Percentiles rank a stretch among this genome's conserved stretches.
Conservation (phyloP, 2,329 filamentous ascomycete genomes). For the Colletotrichum tanaceti region DNA sequence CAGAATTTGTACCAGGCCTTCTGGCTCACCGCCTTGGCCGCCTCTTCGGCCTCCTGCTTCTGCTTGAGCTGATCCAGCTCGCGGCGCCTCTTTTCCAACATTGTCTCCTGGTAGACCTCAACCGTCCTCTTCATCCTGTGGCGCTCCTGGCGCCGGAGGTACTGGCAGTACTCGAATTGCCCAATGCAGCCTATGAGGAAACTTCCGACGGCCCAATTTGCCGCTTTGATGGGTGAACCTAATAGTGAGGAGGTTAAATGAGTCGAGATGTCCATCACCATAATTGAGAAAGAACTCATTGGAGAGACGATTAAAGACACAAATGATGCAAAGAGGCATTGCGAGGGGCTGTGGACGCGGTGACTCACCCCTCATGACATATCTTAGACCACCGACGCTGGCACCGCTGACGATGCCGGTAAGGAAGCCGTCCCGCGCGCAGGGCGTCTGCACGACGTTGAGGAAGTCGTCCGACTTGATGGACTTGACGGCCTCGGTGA, state of each 20-base stretch:
- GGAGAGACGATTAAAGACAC: no score
- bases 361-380: conserved; percentile 77
- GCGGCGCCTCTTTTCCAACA: conserved; percentile 55
- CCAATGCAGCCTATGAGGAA: conserved; percentile 77
- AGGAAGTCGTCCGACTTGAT: conserved; percentile 77
- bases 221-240: conserved; percentile 67
- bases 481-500: conserved; percentile 72
- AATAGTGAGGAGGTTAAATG: not conserved
- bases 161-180: conserved; percentile 88
- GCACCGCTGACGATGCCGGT: conserved; percentile 86
- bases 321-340: not conserved
- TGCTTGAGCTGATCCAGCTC: conserved; percentile 56
- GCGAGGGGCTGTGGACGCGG: not conserved
- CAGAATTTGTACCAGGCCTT: conserved; percentile 69
- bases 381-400: conserved; percentile 77
- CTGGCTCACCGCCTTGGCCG: conserved; percentile 48
- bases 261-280: not conserved
- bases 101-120: conserved; percentile 66
- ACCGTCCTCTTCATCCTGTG: conserved; percentile 87
- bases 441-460: conserved; percentile 81
- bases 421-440: conserved; percentile 83
- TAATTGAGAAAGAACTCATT: not conserved
- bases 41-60: conserved; percentile 48
- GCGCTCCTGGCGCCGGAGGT: conserved; percentile 77
- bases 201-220: conserved; percentile 86